Conservation (phyloP, 2,329 filamentous ascomycete genomes). For the Alternaria hordeiaustralica region DNA sequence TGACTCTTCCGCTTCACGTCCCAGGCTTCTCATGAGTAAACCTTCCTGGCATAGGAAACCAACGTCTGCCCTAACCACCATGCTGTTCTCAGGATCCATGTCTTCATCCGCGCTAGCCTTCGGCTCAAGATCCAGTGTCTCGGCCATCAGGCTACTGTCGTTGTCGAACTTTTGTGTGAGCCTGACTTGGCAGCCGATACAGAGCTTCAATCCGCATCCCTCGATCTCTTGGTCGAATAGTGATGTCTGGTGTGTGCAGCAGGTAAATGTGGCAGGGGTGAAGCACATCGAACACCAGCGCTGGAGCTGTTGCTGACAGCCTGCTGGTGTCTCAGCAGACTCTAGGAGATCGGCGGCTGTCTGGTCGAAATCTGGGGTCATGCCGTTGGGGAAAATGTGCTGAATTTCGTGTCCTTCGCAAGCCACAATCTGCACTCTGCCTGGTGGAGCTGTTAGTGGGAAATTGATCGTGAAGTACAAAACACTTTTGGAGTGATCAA, state of each 20-base stretch:
- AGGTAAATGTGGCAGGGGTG: constrained; percentile 26
- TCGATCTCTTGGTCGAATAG: constrained; percentile 9
- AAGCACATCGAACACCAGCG: constrained; percentile 44
- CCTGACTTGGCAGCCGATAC: constrained; percentile 20
- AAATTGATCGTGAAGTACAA: not conserved
- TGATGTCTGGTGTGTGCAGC: constrained; percentile 10
- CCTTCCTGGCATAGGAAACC: constrained; percentile 32
- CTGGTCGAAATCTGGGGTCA: constrained; percentile 8
- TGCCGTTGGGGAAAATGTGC: not conserved
- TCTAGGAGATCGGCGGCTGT: constrained; percentile 17
- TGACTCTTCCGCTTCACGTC: not conserved
- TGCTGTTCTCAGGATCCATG: constrained; percentile 2
- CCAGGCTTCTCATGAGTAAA: constrained; percentile 25
- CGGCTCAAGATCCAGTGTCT: constrained; percentile 27
- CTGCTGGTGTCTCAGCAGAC: constrained; percentile 6
- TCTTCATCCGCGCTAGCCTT: constrained; percentile 13
- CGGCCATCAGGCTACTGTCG: constrained; percentile 19
- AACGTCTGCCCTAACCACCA: constrained; percentile 31
- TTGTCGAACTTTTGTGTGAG: constrained; percentile 16
- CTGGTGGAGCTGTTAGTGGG: not conserved
- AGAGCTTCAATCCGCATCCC: constrained; percentile 40
- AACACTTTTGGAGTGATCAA: rapidly evolving
- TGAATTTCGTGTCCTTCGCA: constrained; percentile 29
- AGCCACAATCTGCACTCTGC: constrained; percentile 27
- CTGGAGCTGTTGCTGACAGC: constrained; percentile 21